Evolutionary conservation across 768 basidiomycete species (phyloP).

Genomic region (Lactarius sanguifluus): DNA sequence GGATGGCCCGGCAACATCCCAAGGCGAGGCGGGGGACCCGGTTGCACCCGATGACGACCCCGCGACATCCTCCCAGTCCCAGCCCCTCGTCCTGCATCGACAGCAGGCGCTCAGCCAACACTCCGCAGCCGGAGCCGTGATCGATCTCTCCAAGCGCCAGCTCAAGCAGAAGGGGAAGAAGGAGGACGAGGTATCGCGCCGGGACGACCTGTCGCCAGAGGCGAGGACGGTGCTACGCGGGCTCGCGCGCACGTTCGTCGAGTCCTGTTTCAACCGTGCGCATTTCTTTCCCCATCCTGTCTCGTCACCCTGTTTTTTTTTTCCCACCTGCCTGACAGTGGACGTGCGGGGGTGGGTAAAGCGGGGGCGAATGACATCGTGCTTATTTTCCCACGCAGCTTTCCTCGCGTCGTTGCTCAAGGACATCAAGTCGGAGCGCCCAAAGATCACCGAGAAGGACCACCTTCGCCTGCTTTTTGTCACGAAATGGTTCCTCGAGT

Average conservation of each 20-base stretch:
- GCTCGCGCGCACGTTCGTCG: constrained; percentile 71
- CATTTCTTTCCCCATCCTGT: constrained; percentile 31
- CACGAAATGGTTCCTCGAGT: constrained; percentile 89
- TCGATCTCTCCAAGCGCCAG: constrained; percentile 54
- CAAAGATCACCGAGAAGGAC: constrained; percentile 94
- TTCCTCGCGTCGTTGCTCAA: constrained; percentile 83
- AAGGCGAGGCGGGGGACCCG: constrained; percentile 32
- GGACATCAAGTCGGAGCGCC: constrained; percentile 90
- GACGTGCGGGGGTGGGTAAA: neutral
- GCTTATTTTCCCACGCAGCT: constrained; percentile 45
- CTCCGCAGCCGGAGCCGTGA: constrained; percentile 59
- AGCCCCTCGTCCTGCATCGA: constrained; percentile 77
- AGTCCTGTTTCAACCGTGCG: constrained; percentile 88
- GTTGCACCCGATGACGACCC: constrained; percentile 25
- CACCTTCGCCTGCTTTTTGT: constrained; percentile 85
- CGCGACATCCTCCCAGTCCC: constrained; percentile 38
- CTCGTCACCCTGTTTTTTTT: neutral
- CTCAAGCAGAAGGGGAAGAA: constrained; percentile 63
- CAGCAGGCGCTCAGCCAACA: constrained; percentile 76
- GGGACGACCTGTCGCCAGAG: constrained; percentile 67
- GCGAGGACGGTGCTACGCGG: constrained; percentile 63
- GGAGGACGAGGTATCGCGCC: constrained; percentile 64
- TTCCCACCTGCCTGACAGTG: neutral
- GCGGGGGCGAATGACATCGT: neutral
- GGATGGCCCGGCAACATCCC: constrained; percentile 31